A percentile compares a stretch with the other conserved stretches of the same genome.
These are phyloP conservation scores for Plectosphaerella plurivora DNA, from an alignment of 2,329 filamentous ascomycete species.

Conservation along the genomic window DNA sequence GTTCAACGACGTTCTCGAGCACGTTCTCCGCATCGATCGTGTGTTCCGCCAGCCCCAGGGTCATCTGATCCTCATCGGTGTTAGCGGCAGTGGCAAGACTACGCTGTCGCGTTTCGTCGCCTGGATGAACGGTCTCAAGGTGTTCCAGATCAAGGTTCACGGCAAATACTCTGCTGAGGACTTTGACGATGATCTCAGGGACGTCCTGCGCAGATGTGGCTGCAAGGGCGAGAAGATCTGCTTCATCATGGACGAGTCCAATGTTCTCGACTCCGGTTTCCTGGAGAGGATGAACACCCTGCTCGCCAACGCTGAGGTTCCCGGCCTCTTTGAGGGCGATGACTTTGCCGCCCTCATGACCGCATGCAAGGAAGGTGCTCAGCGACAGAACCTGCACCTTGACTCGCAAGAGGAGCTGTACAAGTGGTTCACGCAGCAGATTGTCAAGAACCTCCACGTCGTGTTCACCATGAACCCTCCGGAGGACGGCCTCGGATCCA, in stretches of 20 bases:
- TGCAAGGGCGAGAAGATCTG: conserved; percentile 99
- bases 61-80: conserved; percentile 96
- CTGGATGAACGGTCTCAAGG: conserved; percentile 99
- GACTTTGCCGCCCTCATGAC: conserved; percentile 99
- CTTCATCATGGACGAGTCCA: conserved; percentile 99
- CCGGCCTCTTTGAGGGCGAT: conserved; percentile 97
- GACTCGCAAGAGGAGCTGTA: conserved; percentile 99
- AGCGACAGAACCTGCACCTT: conserved; percentile 88
- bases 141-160: conserved; percentile 99
- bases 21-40: conserved; percentile 95
- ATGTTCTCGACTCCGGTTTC: conserved; percentile 97
- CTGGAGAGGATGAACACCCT: conserved; percentile 98
- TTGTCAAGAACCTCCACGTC: conserved; percentile 97
- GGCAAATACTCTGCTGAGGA: conserved; percentile 97
- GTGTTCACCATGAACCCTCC: conserved; percentile 99
- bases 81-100: conserved; percentile 97
- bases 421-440: conserved; percentile 99
- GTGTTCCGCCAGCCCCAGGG: conserved; percentile 98
- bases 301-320: conserved; percentile 98
- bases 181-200: conserved; percentile 95
- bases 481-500: conserved; percentile 88
- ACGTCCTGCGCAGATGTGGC: conserved; percentile 86
- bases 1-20: conserved; percentile 99
- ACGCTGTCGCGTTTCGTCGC: conserved; percentile 96
- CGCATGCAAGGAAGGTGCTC: conserved; percentile 95